phyloP scores from a whole-genome alignment of 495 filamentous ascomycete species.

The Annulohypoxylon stygium region DNA sequence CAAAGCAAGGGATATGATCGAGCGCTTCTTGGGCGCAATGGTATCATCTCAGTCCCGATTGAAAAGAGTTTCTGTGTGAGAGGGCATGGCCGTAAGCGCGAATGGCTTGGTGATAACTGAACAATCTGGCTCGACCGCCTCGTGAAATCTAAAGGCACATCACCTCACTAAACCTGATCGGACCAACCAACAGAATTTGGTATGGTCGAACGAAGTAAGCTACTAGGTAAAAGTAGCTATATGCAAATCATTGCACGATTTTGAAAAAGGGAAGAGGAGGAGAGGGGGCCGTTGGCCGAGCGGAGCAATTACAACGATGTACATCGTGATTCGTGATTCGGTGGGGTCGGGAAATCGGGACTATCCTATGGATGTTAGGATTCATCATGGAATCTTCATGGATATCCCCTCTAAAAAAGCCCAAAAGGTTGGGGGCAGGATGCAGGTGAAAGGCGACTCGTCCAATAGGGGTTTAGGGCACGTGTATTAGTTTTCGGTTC shows the following conservation, averaged over 20 bases:
- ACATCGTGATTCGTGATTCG: constrained; percentile 23
- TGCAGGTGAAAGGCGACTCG: constrained; percentile 18
- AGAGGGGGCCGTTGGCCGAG: constrained; percentile 22
- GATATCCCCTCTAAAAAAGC: neutral
- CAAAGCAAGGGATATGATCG: constrained; percentile 38
- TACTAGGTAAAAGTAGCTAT: too few relatives aligned
- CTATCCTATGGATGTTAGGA: constrained; percentile 14
- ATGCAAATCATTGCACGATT: constrained; percentile 36
- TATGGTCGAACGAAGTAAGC: neutral
- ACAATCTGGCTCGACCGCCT: constrained; percentile 34
- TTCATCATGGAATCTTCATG: neutral
- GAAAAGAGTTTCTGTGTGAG: neutral
- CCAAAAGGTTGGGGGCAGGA: constrained; percentile 29
- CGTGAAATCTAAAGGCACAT: constrained; percentile 35
- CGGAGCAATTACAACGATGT: constrained; percentile 1
- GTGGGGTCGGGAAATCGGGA: constrained; percentile 40
- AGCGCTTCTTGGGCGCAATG: constrained; percentile 32
- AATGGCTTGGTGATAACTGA: constrained; percentile 36
- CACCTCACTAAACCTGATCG: constrained; percentile 40
- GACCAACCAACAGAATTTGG: constrained; percentile 15
- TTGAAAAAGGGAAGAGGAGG: neutral
- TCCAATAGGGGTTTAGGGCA: constrained; percentile 38
- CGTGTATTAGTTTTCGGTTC: constrained; percentile 32
- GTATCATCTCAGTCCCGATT: constrained; percentile 34
- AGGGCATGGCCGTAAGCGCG: constrained; percentile 38